Base-by-base conservation (phyloP, 768 basidiomycete genomes). In the Naganishia antarctica region DNA sequence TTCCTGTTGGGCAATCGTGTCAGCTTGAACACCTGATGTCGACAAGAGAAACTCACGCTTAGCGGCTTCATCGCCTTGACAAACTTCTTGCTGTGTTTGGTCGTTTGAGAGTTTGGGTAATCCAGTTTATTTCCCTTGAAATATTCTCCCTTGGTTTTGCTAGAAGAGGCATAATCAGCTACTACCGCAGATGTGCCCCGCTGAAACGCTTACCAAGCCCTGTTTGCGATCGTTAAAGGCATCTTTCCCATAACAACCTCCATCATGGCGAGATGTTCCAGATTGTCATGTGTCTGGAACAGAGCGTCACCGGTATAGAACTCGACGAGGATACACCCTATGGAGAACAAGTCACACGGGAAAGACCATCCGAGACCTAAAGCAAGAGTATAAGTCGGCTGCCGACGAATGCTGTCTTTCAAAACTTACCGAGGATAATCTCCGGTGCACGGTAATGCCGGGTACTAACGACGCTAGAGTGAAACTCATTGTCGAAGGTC, bases 241-340 rank as follows among this genome's bases (percentile, higher is more conserved):
- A 98, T 93, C 80, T 89, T 90, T 64, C 94, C 94, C 89, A 98
- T 97, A 41, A 98, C 96, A 76, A 89, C 87, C 76, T 98, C 93
- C 96, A 99, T 99, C 96, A 99, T 99, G 43, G 94, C 96, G 15
- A 99, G 85, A 78, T 99, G 96, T 77, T 99, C 96, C 9, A 98
- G 84, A 76, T 99, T 98, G 79, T 98, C 94, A 73, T 98, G 96
- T 0, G 96, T 98, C 78, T 99, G 96, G 80, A 96, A 99, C n/a
- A 99, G 83, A 8, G 96, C 96, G 34, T 91, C 85, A 28, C 96
- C 96, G 18, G 96, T 99, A 80, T 86, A 94, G 77, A 99, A 98
- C 77, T 99, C 96, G 64, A 99, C 93, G 26, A 99, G 84, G 70
- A 99, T 99, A 79, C 96, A 99, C 7, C 96, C 96, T 57, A 99